These are phyloP conservation scores for Trypanosomatidae sp. DNA, from an alignment of 208 protist species.

Conservation along the genomic window DNA sequence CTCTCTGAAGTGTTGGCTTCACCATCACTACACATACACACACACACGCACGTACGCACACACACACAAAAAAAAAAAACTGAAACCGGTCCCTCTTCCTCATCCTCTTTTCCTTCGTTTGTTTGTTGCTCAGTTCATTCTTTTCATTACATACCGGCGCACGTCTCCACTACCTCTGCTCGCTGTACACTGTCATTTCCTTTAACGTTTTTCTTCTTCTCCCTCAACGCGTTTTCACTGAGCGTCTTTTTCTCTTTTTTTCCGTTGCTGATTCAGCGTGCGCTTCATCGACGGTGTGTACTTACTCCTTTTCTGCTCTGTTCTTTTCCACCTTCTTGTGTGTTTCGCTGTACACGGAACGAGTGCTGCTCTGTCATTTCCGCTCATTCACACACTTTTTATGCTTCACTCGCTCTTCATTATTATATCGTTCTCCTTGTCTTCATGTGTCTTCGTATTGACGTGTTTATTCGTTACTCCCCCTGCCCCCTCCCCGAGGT, in stretches of 20 bases:
- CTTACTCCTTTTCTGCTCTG: not conserved
- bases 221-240: not conserved
- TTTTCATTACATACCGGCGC: not conserved
- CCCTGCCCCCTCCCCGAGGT: not conserved
- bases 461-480: not conserved
- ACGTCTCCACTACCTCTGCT: not conserved
- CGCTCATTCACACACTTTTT: not conserved
- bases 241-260: not conserved
- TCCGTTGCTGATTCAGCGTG: not conserved
- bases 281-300: not conserved
- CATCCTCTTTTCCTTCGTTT: not conserved
- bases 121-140: not conserved
- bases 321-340: not conserved
- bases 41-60: slow-evolving; percentile 1
- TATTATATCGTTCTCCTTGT: not conserved
- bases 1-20: not conserved
- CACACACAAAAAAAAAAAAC: not conserved
- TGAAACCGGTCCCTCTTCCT: too few relatives aligned
- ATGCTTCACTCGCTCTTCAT: not conserved
- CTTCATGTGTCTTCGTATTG: not conserved
- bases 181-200: not conserved
- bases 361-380: not conserved
- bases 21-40: not conserved
- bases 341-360: slow-evolving; percentile 1
- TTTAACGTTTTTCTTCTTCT: not conserved